These are phyloP conservation scores for Fragilaria radians DNA, from an alignment of 108 stramenopile genomes.

Conservation along the genomic window DNA sequence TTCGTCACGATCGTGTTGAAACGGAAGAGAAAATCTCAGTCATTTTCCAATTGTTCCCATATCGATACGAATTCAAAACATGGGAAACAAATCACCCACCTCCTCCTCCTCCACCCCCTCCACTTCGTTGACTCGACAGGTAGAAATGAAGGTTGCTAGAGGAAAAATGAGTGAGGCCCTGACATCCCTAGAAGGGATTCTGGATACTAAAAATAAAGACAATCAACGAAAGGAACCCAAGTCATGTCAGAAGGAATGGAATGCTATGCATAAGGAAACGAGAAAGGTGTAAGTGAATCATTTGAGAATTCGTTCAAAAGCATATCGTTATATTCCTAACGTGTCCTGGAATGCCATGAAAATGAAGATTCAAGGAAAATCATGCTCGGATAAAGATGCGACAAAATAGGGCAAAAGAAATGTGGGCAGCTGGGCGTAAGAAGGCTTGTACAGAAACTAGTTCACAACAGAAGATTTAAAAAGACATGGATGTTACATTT, in stretches of 20 bases:
- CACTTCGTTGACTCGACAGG: too few species aligned
- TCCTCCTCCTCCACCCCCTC: too few species aligned
- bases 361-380: too few species aligned
- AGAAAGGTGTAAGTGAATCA: not conserved
- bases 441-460: too few species aligned
- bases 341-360: too few species aligned
- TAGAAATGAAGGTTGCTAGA: not conserved
- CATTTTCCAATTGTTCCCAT: not conserved
- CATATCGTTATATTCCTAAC: too few species aligned
- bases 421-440: too few species aligned
- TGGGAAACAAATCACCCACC: not conserved
- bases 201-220: not conserved
- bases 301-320: too few species aligned
- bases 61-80: not conserved
- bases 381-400: too few species aligned
- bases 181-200: not conserved
- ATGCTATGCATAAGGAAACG: not conserved
- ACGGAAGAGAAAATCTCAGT: not conserved
- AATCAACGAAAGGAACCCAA: not conserved
- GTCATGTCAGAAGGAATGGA: not conserved
- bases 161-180: not conserved
- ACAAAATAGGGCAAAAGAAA: too few species aligned
- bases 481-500: too few species aligned
- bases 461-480: too few species aligned
- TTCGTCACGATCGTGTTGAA: not conserved